phyloP scores from a whole-genome alignment of 306 rosid species.

The Lathyrus sativus region DNA sequence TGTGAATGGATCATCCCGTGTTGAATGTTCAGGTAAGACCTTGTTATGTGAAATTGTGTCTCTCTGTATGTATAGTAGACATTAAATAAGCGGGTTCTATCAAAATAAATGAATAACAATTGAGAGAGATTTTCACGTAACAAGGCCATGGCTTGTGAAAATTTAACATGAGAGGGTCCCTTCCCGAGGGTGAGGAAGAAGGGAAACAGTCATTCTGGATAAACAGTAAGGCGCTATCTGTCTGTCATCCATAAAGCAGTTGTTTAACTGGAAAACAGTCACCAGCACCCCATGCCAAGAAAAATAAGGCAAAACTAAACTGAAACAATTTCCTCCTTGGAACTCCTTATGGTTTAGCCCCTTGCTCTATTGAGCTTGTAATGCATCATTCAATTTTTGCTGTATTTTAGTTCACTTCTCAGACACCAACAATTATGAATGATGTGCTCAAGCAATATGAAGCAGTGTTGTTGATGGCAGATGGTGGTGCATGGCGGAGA shows the following conservation, averaged over 20 bases:
- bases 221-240: slow-evolving; percentile 27
- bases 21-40: neutral
- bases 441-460: slow-evolving; percentile 22
- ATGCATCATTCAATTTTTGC: slow-evolving; percentile 1
- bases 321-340: neutral
- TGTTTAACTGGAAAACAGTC: slow-evolving; percentile 1
- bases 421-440: slow-evolving; percentile 4
- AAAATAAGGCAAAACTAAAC: neutral
- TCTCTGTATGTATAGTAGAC: neutral
- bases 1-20: neutral
- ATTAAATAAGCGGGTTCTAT: slow-evolving; percentile 3
- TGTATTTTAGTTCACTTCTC: slow-evolving; percentile 14
- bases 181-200: neutral
- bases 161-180: slow-evolving; percentile 15
- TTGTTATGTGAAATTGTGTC: neutral
- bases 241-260: slow-evolving; percentile 1
- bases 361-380: slow-evolving; percentile 26
- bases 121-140: neutral
- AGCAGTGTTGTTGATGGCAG: too few species aligned
- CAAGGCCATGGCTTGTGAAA: neutral
- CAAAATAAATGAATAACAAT: neutral
- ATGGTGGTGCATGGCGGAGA: too few species aligned
- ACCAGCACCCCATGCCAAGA: neutral
- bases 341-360: slow-evolving; percentile 14
- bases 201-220: slow-evolving; percentile 4